These are phyloP conservation scores for Bipolaris bicolor DNA, from an alignment of 2,329 filamentous ascomycete species.

Conservation along the genomic window DNA sequence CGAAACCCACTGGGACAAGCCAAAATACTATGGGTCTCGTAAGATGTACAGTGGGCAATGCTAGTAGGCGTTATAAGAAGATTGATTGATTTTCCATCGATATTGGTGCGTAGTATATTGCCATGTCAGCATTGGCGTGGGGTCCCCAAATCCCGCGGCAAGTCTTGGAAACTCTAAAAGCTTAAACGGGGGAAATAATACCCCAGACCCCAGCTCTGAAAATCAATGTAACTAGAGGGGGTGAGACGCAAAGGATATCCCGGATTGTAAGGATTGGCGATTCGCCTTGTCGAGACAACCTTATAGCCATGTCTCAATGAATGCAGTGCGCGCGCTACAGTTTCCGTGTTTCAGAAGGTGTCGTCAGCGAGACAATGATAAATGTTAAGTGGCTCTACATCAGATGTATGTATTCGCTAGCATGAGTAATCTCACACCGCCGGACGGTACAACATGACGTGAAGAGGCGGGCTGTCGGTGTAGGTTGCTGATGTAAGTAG, in stretches of 20 bases:
- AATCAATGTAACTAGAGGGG: not conserved
- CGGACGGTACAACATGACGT: not conserved
- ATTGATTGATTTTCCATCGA: too few relatives aligned
- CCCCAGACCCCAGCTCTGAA: not conserved
- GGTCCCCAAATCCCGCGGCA: too few relatives aligned
- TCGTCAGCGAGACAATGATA: not conserved
- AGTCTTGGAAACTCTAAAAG: not conserved
- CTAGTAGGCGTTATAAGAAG: too few relatives aligned
- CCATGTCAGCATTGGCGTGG: too few relatives aligned
- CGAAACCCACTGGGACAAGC: too few relatives aligned
- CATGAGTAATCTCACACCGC: not conserved
- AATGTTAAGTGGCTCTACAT: not conserved
- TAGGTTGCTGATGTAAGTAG: not conserved
- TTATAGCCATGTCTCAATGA: too few relatives aligned
- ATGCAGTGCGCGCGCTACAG: too few relatives aligned
- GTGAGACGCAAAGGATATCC: not conserved
- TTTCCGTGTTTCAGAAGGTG: too few relatives aligned
- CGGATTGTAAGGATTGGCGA: not conserved
- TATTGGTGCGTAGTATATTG: too few relatives aligned
- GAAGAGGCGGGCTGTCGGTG: not conserved
- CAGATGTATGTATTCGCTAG: too few relatives aligned
- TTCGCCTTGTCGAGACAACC: not conserved
- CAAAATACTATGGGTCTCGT: too few relatives aligned
- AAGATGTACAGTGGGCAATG: too few relatives aligned
- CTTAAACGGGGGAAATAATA: not conserved